phyloP scores from a whole-genome alignment of 805 yeast species.

The Blastobotrys robertii region DNA sequence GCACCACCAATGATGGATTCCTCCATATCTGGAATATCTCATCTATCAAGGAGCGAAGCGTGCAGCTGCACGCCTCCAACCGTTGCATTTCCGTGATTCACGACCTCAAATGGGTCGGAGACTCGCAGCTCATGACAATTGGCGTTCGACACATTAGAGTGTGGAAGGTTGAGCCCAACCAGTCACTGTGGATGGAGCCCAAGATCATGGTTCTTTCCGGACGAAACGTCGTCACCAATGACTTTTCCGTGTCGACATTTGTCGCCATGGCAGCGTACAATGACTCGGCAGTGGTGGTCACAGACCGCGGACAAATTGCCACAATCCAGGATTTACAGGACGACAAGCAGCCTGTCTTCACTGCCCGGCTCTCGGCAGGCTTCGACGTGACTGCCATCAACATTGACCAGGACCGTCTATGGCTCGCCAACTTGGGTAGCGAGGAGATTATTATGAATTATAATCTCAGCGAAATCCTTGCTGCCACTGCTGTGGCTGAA shows the following conservation, averaged over 20 bases:
- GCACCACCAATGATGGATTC: conserved; percentile 61
- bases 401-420: too few species aligned
- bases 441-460: too few species aligned
- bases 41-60: conserved; percentile 18
- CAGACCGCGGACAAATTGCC: conserved; percentile 23
- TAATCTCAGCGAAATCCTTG: too few species aligned
- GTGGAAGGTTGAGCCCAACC: conserved; percentile 39
- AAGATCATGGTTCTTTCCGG: conserved; percentile 37
- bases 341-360: conserved; percentile 8
- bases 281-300: conserved; percentile 19
- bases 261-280: conserved; percentile 29
- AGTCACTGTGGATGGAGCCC: conserved; percentile 8
- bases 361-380: conserved; percentile 8
- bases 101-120: conserved; percentile 47
- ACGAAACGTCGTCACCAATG: conserved; percentile 48
- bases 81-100: conserved; percentile 52
- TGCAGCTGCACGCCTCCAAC: conserved; percentile 41
- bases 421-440: conserved; percentile 19
- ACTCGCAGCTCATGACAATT: conserved; percentile 39
- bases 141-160: conserved; percentile 55
- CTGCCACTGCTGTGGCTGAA: too few species aligned
- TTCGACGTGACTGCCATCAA: conserved; percentile 16
- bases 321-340: conserved; percentile 8
- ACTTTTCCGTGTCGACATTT: conserved; percentile 40
- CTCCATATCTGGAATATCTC: conserved; percentile 48